Evolutionary conservation across 805 yeast species (phyloP).

Genomic region (Yarrowia sp.): DNA sequence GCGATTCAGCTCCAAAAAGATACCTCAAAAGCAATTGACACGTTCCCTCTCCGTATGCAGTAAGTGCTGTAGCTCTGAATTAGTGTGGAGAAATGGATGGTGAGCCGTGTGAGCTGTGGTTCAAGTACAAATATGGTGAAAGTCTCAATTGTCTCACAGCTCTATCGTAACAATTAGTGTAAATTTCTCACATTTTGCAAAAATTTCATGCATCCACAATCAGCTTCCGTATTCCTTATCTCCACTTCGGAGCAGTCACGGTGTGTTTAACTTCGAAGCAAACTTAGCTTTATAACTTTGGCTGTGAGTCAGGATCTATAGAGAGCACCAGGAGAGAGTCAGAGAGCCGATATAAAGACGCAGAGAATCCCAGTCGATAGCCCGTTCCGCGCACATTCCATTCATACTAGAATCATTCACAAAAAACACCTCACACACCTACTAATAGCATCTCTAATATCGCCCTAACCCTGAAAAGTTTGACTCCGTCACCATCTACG

Average conservation of each 20-base stretch:
- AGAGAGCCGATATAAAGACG: not conserved
- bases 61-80: not conserved
- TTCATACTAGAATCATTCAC: not conserved
- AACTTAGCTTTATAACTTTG: not conserved
- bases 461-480: conserved; percentile 8
- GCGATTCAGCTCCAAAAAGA: not conserved
- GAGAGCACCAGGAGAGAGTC: not conserved
- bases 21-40: not conserved
- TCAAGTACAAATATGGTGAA: too few relatives aligned
- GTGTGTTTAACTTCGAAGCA: not conserved
- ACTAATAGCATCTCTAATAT: not conserved
- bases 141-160: too few relatives aligned
- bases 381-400: not conserved
- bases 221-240: not conserved
- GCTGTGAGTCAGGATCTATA: not conserved
- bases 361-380: not conserved
- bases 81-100: not conserved
- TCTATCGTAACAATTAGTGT: too few relatives aligned
- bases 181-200: not conserved
- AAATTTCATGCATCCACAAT: too few relatives aligned
- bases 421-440: not conserved
- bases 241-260: conserved; percentile 18
- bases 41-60: not conserved
- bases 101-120: too few relatives aligned
- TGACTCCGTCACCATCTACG: not conserved